Evolutionary conservation across 1,284 basidiomycete species (phyloP).

Genomic region (Porogramme epimiltina): DNA sequence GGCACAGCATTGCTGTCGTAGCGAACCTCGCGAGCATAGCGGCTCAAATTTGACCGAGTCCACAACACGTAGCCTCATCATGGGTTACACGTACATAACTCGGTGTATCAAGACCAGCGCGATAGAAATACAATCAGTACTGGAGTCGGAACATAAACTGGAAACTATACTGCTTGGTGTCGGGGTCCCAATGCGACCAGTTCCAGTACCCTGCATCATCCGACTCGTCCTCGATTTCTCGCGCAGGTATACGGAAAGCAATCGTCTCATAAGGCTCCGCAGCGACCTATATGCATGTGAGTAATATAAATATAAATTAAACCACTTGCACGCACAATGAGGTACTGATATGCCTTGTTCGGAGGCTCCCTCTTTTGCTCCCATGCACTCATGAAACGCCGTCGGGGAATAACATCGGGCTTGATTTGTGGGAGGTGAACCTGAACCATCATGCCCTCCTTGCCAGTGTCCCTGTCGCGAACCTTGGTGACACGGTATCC

Average conservation of each 20-base stretch:
- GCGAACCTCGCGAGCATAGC: too few species aligned
- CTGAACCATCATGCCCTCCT: constrained; percentile 96
- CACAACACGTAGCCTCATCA: too few species aligned
- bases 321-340: constrained; percentile 71
- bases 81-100: too few species aligned
- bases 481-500: constrained; percentile 94
- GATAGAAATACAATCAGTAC: constrained; percentile 42
- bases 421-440: constrained; percentile 96
- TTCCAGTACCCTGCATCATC: constrained; percentile 90
- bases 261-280: constrained; percentile 99
- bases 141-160: constrained; percentile 88
- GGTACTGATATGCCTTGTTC: constrained; percentile 95
- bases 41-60: too few species aligned
- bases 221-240: constrained; percentile 93
- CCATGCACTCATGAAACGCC: constrained; percentile 98
- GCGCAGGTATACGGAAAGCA: constrained; percentile 96
- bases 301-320: constrained; percentile 7
- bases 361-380: constrained; percentile 96
- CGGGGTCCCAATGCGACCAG: constrained; percentile 97
- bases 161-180: constrained; percentile 95
- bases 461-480: constrained; percentile 74
- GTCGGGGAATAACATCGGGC: constrained; percentile 79
- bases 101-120: too few species aligned
- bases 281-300: constrained; percentile 68
- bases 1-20: too few species aligned